Evolutionary conservation across 148 eudicot species (phyloP).

Genomic region (Fagopyrum esculentum): DNA sequence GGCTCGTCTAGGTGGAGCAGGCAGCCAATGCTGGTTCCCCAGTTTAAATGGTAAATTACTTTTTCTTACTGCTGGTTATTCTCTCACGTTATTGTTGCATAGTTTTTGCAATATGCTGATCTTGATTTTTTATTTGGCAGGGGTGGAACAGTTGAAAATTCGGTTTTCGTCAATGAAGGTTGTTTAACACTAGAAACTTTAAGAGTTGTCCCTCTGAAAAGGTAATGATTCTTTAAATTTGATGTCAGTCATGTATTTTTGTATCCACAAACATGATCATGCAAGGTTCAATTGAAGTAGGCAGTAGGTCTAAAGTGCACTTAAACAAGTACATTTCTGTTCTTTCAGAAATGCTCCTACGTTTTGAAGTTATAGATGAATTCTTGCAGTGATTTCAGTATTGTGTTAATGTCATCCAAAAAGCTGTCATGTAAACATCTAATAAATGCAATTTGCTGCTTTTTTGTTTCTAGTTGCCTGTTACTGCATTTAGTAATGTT

Average conservation of each 20-base stretch:
- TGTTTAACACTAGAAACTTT: conserved; percentile 34
- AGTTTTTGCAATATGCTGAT: background rate
- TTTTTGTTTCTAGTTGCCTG: background rate
- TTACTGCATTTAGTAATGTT: background rate
- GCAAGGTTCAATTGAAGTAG: background rate
- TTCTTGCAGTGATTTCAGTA: too few relatives aligned
- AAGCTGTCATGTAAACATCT: background rate
- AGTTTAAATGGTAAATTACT: conserved; percentile 47
- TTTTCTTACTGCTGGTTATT: background rate
- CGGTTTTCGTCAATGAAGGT: conserved; percentile 22
- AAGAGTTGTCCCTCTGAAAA: conserved; percentile 39
- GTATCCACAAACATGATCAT: background rate
- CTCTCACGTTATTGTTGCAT: background rate
- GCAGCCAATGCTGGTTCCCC: conserved; percentile 50
- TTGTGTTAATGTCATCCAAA: background rate
- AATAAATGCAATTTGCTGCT: background rate
- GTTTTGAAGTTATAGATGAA: background rate
- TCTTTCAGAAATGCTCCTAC: background rate
- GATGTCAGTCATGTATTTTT: background rate
- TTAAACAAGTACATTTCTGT: background rate
- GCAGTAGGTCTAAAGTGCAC: background rate
- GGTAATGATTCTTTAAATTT: conserved; percentile 28
- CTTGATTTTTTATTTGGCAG: conserved; percentile 19
- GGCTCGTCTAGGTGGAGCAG: conserved; percentile 28
- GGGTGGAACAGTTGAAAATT: conserved; percentile 29